phyloP scores from a whole-genome alignment of 257 asterid genomes.

The Lithospermum erythrorhizon region DNA sequence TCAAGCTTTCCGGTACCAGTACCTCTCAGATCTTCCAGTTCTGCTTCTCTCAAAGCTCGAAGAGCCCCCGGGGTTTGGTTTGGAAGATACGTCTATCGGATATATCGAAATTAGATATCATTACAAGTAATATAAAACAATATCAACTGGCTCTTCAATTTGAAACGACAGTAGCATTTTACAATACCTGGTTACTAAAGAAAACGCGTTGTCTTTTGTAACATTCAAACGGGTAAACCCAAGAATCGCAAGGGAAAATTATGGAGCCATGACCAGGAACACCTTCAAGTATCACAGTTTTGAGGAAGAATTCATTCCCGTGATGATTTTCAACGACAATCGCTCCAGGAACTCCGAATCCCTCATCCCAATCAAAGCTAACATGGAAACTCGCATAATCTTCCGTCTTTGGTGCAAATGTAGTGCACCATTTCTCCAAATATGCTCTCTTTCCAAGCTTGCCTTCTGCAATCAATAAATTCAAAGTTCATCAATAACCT shows the following conservation, averaged over 20 bases:
- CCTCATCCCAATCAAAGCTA: constrained; percentile 53
- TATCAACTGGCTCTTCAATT: not conserved
- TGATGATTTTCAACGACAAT: constrained; percentile 41
- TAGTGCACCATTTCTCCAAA: constrained; percentile 45
- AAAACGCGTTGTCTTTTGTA: constrained; percentile 50
- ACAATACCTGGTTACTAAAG: constrained; percentile 57
- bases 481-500: not conserved
- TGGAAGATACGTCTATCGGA: constrained; percentile 56
- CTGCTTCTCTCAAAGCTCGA: constrained; percentile 47
- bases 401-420: constrained; percentile 15
- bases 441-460: constrained; percentile 38
- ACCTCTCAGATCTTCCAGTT: constrained; percentile 51
- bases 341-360: constrained; percentile 61
- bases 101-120: not conserved
- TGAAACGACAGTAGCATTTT: not conserved
- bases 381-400: constrained; percentile 32
- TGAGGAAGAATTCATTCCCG: constrained; percentile 59
- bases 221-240: constrained; percentile 53
- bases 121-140: not conserved
- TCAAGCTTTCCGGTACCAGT: constrained; percentile 50
- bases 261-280: constrained; percentile 54
- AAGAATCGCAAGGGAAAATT: constrained; percentile 69
- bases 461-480: constrained; percentile 19
- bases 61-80: constrained; percentile 54
- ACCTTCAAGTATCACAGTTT: constrained; percentile 52